Base-by-base conservation (phyloP, 108 stramenopile species). In the Skeletonema tropicum region DNA sequence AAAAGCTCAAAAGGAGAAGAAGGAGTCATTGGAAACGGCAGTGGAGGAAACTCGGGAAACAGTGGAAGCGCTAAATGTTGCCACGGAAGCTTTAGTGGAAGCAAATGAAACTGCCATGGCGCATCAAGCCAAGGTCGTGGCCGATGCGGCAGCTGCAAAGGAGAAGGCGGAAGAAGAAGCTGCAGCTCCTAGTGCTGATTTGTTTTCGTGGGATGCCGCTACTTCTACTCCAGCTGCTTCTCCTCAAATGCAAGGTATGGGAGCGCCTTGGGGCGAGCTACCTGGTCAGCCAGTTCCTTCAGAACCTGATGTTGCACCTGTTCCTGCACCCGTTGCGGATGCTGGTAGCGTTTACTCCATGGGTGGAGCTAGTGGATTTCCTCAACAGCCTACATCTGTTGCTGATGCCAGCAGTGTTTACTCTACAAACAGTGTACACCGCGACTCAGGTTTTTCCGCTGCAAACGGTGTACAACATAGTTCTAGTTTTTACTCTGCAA, bases 1-100 rank as follows among this genome's bases (percentile, higher is more conserved):
- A 52, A 92, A 91, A 64, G 82, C 88, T 9, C 84, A 87, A 41
- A 79, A 87, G 75, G 94, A 89, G 31, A 86, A 87, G 70, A 90
- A 88, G 69, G 83, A 73, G 36, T 73, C 69, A 29, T 49, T 81
- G 57, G 69, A 74, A 42, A 57, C 38, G 30, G 63, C 73, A 29
- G 61, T 81, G 15, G 68, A 48, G 42, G 80, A 81, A 19, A 69
- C 64, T 45, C 73, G 73, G 26, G 69, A 68, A 48, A 81, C 73
- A 4, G 25, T 70, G 0, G 64, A 74, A n/a, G 52, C 73, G 6
- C 64, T 81, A 1, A 58, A 48, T 5, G 38, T 66, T 0, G 82
- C 91, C 67, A 87, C 66, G 12, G 93, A 88, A 48, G 72, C 86
- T 74, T 89, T 94, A 48, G 29, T 59, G 3, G 93, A 94, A 73